Conservation (phyloP, 2,329 filamentous ascomycete genomes). For the Arthrobotrys musiformis region DNA sequence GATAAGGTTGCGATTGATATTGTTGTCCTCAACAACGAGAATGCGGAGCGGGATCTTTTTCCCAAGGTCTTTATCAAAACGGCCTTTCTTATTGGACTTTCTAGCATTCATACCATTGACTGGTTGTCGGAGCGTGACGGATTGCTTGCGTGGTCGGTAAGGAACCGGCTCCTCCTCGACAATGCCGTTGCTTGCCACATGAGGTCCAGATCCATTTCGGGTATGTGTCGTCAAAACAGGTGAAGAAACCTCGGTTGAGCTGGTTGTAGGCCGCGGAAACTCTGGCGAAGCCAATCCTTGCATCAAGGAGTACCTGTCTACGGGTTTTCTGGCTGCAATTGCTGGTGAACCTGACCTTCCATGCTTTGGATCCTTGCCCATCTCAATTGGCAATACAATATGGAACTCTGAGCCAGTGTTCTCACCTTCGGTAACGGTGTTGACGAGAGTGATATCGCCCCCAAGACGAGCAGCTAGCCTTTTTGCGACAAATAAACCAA, state of each 20-base stretch:
- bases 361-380: conserved; percentile 44
- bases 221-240: conserved; percentile 35
- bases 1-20: conserved; percentile 75
- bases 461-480: conserved; percentile 75
- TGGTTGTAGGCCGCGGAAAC: conserved; percentile 35
- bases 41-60: conserved; percentile 73
- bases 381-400: conserved; percentile 72
- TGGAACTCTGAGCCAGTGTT: conserved; percentile 75
- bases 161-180: conserved; percentile 43
- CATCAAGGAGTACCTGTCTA: conserved; percentile 41
- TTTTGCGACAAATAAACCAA: conserved; percentile 78
- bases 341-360: conserved; percentile 49
- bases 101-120: conserved; percentile 34
- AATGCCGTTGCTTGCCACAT: not conserved
- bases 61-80: conserved; percentile 70
- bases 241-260: conserved; percentile 37
- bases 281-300: conserved; percentile 48
- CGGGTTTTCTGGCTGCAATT: conserved; percentile 45
- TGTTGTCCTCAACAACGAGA: conserved; percentile 78
- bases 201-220: conserved; percentile 24
- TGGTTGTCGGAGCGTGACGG: conserved; percentile 59
- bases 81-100: conserved; percentile 20
- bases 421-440: conserved; percentile 72
- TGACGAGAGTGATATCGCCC: conserved; percentile 73
- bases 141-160: conserved; percentile 44